A percentile compares a stretch with the other conserved stretches of the same genome.
Conservation (phyloP, 768 basidiomycete genomes). For the Lyophyllum decastes region DNA sequence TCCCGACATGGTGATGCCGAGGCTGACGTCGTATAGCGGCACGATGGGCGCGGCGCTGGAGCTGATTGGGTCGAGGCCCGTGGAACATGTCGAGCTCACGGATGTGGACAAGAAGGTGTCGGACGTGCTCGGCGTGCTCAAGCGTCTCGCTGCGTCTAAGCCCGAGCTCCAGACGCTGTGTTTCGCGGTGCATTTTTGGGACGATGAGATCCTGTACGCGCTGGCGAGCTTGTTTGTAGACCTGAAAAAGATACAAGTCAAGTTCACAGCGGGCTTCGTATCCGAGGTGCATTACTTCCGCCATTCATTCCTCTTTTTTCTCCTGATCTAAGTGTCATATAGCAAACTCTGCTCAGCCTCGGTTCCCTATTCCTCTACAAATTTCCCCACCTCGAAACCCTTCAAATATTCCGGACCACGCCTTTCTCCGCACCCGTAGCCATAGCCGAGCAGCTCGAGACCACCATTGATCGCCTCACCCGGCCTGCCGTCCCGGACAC, state of each 20-base stretch:
- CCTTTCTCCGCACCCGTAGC: neutral
- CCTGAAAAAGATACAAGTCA: slow-evolving; percentile 39
- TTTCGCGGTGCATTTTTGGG: slow-evolving; percentile 42
- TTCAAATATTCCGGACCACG: slow-evolving; percentile 35
- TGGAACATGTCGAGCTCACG: slow-evolving; percentile 19
- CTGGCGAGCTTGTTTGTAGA: slow-evolving; percentile 36
- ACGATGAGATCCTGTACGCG: slow-evolving; percentile 46
- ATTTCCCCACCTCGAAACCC: slow-evolving; percentile 36
- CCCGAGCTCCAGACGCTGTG: slow-evolving; percentile 23
- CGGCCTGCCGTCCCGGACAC: neutral
- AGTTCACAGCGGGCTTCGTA: slow-evolving; percentile 37
- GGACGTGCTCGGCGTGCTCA: slow-evolving; percentile 18
- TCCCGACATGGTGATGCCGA: slow-evolving; percentile 12
- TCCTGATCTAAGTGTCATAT: neutral
- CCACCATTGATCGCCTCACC: neutral
- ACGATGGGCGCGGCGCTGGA: slow-evolving; percentile 12
- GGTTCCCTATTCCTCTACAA: slow-evolving; percentile 42
- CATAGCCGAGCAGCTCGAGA: slow-evolving; percentile 2
- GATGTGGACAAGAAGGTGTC: slow-evolving; percentile 18
- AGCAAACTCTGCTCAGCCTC: slow-evolving; percentile 42
- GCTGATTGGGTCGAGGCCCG: slow-evolving; percentile 13
- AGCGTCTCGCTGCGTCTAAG: slow-evolving; percentile 24
- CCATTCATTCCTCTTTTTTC: neutral
- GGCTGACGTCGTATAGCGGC: slow-evolving; percentile 17
- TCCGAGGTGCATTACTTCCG: slow-evolving; percentile 36